Base-by-base conservation (phyloP, 75 land plant genomes). In the Gnetum montanum region DNA sequence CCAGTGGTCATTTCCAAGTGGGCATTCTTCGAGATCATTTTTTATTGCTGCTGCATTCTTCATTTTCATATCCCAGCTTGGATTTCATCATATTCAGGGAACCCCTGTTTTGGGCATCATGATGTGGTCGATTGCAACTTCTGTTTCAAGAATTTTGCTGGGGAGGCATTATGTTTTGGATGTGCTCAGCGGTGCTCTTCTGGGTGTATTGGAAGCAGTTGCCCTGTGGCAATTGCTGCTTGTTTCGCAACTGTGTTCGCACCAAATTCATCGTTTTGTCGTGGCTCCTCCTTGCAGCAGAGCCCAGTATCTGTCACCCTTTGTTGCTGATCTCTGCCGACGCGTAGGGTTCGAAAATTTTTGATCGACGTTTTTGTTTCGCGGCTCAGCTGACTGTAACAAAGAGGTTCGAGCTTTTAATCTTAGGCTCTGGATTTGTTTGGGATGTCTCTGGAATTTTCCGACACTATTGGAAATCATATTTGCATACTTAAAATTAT, bases 1-100 rank as follows among this genome's bases (percentile, higher is more conserved):
- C 46, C 83, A 79, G 54, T 92, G 83, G 76, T 92, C 98, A 6
- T 92, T 92, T 57, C 98, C 98, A 30, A 89, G 96, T 59, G 98
- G 98, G 46, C 98, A 92, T 57, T 70, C 98, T 22, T 84, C 98
- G 0, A 64, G 98, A 7, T 95, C 83, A 7, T 70, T 52, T 52
- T 57, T 82, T 46, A 63, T 89, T 15, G 79, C 75, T 22, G 13
- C 80, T 0, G 64, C 81, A 46, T 46, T 74, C 8, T 59, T 25
- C 7, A 59, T 85, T 8, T 64, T 52, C 44, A 19, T 60, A 25
- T 37, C 56, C 8, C n/a, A 19, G 24, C 60, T 74, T 45, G 12
- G 31, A 38, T 63, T n/a, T 24, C 15, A 7, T 51, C 18, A 4
- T 10, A 27, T 49, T 27, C 24, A 36, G 27, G 3, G 15, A 12